These are phyloP conservation scores for Candida freyschussii DNA, from an alignment of 1,139 yeast genomes.

Conservation along the genomic window DNA sequence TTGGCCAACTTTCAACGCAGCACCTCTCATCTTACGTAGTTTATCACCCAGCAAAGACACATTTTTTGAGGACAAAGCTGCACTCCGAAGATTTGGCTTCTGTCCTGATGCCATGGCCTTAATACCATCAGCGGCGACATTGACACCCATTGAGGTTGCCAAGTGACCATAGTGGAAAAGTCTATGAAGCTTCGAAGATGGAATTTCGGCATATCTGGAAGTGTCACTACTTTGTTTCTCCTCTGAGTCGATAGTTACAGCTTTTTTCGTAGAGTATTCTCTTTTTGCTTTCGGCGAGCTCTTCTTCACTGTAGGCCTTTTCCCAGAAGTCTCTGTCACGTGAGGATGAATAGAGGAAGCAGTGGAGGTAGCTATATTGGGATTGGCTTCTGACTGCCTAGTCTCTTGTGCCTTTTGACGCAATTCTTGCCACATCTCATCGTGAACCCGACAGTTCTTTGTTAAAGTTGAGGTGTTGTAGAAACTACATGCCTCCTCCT, in stretches of 20 bases:
- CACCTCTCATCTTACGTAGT: slow-evolving; percentile 94
- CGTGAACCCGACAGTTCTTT: slow-evolving; percentile 20
- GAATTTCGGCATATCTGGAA: slow-evolving; percentile 51
- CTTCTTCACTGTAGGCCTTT: slow-evolving; percentile 9
- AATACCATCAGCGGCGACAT: slow-evolving; percentile 77
- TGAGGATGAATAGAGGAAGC: neutral
- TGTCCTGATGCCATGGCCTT: slow-evolving; percentile 56
- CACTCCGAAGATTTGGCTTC: slow-evolving; percentile 50
- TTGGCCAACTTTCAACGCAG: slow-evolving; percentile 94
- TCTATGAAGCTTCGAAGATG: slow-evolving; percentile 79
- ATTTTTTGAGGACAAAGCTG: slow-evolving; percentile 74
- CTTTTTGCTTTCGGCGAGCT: slow-evolving; percentile 11
- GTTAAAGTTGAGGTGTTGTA: slow-evolving; percentile 22
- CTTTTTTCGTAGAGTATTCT: slow-evolving; percentile 18
- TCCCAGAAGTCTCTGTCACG: slow-evolving; percentile 3
- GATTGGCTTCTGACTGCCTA: slow-evolving; percentile 7
- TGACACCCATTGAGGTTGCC: slow-evolving; percentile 88
- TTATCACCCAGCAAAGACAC: slow-evolving; percentile 84
- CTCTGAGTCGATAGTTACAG: slow-evolving; percentile 11
- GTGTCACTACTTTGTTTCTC: slow-evolving; percentile 7
- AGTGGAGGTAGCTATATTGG: slow-evolving; percentile 2
- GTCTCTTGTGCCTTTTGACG: slow-evolving; percentile 10
- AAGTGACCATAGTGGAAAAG: slow-evolving; percentile 88
- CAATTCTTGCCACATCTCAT: slow-evolving; percentile 25
- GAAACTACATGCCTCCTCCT: slow-evolving; percentile 14